These are phyloP conservation scores for Marasmius oreades DNA, from an alignment of 1,284 basidiomycete species.

Conservation along the genomic window DNA sequence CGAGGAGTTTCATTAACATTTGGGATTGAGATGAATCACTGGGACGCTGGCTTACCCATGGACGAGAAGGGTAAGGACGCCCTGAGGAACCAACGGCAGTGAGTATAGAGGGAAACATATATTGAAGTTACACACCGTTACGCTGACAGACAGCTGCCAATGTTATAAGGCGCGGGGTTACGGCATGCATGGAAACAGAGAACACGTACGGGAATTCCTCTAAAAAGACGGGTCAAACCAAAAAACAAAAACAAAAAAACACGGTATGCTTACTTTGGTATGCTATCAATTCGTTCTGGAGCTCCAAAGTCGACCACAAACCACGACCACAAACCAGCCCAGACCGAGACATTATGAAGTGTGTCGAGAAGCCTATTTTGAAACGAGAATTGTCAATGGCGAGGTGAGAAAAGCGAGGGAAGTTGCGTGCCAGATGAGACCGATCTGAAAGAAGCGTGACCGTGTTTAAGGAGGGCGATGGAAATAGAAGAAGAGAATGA, in stretches of 20 bases:
- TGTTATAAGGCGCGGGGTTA: too few relatives aligned
- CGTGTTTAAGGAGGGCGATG: not conserved
- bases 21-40: too few relatives aligned
- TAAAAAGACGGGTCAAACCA: not conserved
- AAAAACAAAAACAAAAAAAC: not conserved
- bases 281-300: not conserved
- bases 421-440: not conserved
- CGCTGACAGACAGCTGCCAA: not conserved
- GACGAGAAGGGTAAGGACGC: not conserved
- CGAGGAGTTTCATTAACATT: not conserved
- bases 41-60: not conserved
- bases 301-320: not conserved
- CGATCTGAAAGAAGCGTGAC: not conserved
- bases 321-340: constrained; percentile 6
- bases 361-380: constrained; percentile 2
- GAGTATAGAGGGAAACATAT: not conserved
- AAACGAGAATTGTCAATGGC: not conserved
- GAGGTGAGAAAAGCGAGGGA: not conserved
- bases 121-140: not conserved
- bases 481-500: not conserved
- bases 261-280: constrained; percentile 2
- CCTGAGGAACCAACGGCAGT: not conserved
- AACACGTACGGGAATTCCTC: not conserved
- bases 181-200: not conserved
- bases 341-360: not conserved